phyloP scores from a whole-genome alignment of 805 yeast genomes.

The Candida pseudoglaebosa region DNA sequence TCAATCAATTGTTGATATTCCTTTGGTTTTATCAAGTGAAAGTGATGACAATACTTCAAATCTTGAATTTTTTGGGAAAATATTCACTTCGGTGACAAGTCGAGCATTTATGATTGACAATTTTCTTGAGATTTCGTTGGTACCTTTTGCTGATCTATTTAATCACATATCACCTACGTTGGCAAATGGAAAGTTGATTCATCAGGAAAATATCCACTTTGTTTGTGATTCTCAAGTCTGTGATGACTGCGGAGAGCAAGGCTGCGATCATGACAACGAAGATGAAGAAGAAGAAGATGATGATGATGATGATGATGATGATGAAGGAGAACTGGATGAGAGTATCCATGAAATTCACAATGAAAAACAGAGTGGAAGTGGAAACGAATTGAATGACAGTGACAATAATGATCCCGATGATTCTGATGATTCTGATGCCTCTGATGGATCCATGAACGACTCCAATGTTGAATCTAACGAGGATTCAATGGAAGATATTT shows the following conservation, averaged over 20 bases:
- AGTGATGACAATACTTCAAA: constrained; percentile 20
- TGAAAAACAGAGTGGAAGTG: too few species aligned
- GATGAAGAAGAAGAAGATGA: constrained; percentile 20
- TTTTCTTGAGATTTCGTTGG: constrained; percentile 69
- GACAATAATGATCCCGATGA: constrained; percentile 14
- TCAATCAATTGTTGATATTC: constrained; percentile 26
- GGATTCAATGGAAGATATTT: constrained; percentile 7
- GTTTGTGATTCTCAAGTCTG: constrained; percentile 37
- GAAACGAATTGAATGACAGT: constrained; percentile 12
- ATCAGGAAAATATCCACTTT: constrained; percentile 62
- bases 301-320: constrained; percentile 12
- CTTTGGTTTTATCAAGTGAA: constrained; percentile 27
- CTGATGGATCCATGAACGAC: constrained; percentile 8
- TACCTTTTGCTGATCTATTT: constrained; percentile 89
- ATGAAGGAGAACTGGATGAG: constrained; percentile 13
- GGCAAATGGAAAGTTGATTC: constrained; percentile 11
- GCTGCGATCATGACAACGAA: constrained; percentile 27
- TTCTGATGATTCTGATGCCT: constrained; percentile 6
- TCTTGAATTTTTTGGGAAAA: constrained; percentile 46
- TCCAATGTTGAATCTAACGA: constrained; percentile 12
- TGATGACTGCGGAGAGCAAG: constrained; percentile 28
- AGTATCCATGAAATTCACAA: constrained; percentile 10
- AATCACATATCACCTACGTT: constrained; percentile 55
- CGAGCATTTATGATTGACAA: constrained; percentile 80
- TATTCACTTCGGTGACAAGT: constrained; percentile 61